These are phyloP conservation scores for Sporothrix brasiliensis DNA, from an alignment of 2,329 filamentous ascomycete species.

Conservation along the genomic window DNA sequence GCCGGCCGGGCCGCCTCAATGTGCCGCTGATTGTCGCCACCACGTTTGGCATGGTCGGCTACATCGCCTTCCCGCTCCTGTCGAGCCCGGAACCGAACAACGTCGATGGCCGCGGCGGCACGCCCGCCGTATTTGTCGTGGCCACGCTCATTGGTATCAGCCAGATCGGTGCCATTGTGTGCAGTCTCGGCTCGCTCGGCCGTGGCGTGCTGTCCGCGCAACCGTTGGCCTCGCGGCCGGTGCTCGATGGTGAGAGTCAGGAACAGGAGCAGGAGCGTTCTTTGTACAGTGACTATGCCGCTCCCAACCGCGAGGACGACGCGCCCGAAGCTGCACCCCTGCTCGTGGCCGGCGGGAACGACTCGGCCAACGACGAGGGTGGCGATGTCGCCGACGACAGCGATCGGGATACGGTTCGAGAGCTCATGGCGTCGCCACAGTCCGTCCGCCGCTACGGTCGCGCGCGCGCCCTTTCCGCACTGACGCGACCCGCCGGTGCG, in stretches of 20 bases:
- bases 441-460: conserved; percentile 31
- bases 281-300: conserved; percentile 3
- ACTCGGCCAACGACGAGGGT: neutral
- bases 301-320: conserved; percentile 24
- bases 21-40: conserved; percentile 74
- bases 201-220: conserved; percentile 68
- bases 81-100: conserved; percentile 73
- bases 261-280: conserved; percentile 21
- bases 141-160: conserved; percentile 83
- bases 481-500: conserved; percentile 16
- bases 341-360: conserved; percentile 40
- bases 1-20: conserved; percentile 57
- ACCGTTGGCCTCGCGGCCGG: conserved; percentile 35
- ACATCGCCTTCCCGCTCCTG: conserved; percentile 74
- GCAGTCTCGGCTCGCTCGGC: conserved; percentile 85
- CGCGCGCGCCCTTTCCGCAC: conserved; percentile 27
- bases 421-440: conserved; percentile 23
- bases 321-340: conserved; percentile 48
- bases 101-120: conserved; percentile 66
- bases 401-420: conserved; percentile 23
- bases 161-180: conserved; percentile 96
- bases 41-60: conserved; percentile 74
- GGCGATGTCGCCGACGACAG: conserved; percentile 7
- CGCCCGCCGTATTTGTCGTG: conserved; percentile 70
- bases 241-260: neutral